Evolutionary conservation across 2,329 filamentous ascomycete genomes (phyloP), one percentile per base, ranked within the genome.

Genomic region (Bipolaris zeicola): DNA sequence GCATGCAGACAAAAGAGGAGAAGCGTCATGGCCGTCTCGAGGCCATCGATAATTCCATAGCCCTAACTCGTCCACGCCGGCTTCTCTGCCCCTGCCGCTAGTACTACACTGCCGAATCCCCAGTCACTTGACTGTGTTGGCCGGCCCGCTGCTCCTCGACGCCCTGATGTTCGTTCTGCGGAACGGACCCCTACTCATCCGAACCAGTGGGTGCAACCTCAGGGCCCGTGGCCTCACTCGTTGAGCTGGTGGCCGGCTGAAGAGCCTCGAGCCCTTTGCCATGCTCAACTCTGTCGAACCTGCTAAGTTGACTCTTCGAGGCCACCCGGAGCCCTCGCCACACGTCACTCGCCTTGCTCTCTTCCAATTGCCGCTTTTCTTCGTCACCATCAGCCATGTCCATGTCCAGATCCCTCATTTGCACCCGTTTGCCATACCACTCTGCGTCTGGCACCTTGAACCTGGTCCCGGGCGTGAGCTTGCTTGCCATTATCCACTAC

Each of bases 291-390:
- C 89, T 91, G 75, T 98, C 93, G 74, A 98, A 95, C 18, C 87
- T 80, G 42, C 86, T 84, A 63, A 98, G 83, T 66, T 89, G 89
- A 54, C 83, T 87, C 62, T 86, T 87, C 53, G 89, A 87, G 8
- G 92, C 90, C 62, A 96, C 85, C 50, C 95, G 87, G 61, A 99
- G 80, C 5, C 92, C 91, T 65, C 93, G 86, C 95, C 95, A 99
- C 54, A 87, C 89, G 75, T 96, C 94, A 79, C 92, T 96, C 18
- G 89, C 87, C 74, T 96, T 96, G 52, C 87, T 84, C 62, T 90
- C 89, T 77, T 75, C 85, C 78, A 79, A 83, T 65, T 76, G 75
- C 46, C 83, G 80, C 69, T 82, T 85, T 61, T 88, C 86, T 55
- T 85, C 83, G 38, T 87, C 83, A 38, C 79, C 86, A 52, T 84